Evolutionary conservation across 2,329 filamentous ascomycete species (phyloP).

Genomic region (Lecanicillium sp.): DNA sequence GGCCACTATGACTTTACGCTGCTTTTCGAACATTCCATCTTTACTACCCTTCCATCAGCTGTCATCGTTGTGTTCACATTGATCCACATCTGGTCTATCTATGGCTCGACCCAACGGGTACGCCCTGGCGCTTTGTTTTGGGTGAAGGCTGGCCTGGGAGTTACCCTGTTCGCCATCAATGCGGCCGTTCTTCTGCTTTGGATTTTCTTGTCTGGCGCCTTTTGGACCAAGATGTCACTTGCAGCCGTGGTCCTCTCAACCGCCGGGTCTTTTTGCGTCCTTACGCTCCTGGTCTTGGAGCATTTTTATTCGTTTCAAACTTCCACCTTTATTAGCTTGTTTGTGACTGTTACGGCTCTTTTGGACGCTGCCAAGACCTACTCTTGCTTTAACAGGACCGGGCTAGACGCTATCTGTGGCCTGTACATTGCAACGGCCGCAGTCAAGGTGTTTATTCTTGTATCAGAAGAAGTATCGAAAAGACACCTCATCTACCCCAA

Average conservation of each 20-base stretch:
- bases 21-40: slow-evolving; percentile 1
- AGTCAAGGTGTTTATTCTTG: slow-evolving; percentile 19
- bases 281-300: slow-evolving; percentile 21
- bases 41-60: neutral
- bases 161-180: too few species aligned
- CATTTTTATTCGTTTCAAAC: slow-evolving; percentile 23
- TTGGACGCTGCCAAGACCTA: slow-evolving; percentile 24
- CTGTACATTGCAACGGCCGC: slow-evolving; percentile 18
- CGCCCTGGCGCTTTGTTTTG: too few species aligned
- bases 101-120: too few species aligned
- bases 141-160: too few species aligned
- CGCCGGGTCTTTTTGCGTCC: slow-evolving; percentile 18
- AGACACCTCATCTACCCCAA: neutral
- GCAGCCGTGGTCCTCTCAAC: slow-evolving; percentile 19
- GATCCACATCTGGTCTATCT: too few species aligned
- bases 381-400: slow-evolving; percentile 23
- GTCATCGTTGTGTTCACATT: neutral
- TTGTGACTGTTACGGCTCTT: slow-evolving; percentile 21
- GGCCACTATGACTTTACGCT: slow-evolving; percentile 1
- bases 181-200: too few species aligned
- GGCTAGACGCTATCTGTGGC: slow-evolving; percentile 14
- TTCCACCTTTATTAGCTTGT: slow-evolving; percentile 21
- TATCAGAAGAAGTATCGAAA: slow-evolving; percentile 25
- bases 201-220: too few species aligned
- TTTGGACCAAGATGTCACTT: too few species aligned